A percentile compares a stretch with the other conserved stretches of the same genome.
phyloP scores from a whole-genome alignment of 495 filamentous ascomycete species.

The Talaromyces liani region DNA sequence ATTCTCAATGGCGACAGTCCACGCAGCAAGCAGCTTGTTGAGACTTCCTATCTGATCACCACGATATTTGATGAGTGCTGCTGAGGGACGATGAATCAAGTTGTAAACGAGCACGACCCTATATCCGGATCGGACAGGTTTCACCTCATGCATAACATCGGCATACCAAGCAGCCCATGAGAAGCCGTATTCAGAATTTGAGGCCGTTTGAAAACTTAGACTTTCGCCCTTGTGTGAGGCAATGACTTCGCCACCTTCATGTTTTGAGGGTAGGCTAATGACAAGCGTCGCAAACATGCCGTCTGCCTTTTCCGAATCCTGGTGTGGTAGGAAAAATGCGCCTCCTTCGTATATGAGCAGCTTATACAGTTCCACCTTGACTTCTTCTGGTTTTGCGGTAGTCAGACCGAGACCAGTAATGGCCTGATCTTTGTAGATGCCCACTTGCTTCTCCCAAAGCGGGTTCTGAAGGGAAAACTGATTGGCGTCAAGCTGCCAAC shows the following conservation, averaged over 20 bases:
- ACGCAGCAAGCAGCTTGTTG: constrained; percentile 17
- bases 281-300: constrained; percentile 53
- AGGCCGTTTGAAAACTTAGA: constrained; percentile 23
- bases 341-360: constrained; percentile 49
- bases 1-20: constrained; percentile 6
- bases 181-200: constrained; percentile 22
- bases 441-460: no score
- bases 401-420: constrained; percentile 25
- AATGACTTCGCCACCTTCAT: constrained; percentile 44
- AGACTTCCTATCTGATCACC: constrained; percentile 12
- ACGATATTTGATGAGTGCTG: constrained; percentile 7
- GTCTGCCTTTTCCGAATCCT: constrained; percentile 46
- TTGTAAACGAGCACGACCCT: constrained; percentile 51
- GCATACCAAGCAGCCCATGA: constrained; percentile 45
- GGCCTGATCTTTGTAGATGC: constrained; percentile 1
- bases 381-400: constrained; percentile 10
- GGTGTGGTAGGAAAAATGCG: constrained; percentile 45
- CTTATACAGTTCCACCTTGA: constrained; percentile 43
- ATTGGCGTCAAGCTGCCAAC: constrained; percentile 39
- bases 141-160: constrained; percentile 47
- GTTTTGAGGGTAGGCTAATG: constrained; percentile 44
- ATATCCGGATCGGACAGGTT: constrained; percentile 40
- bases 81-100: constrained; percentile 27
- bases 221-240: constrained; percentile 30
- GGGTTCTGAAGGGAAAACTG: constrained; percentile 36